phyloP scores from a whole-genome alignment of 306 rosid genomes.

The Cucurbita ficifolia region DNA sequence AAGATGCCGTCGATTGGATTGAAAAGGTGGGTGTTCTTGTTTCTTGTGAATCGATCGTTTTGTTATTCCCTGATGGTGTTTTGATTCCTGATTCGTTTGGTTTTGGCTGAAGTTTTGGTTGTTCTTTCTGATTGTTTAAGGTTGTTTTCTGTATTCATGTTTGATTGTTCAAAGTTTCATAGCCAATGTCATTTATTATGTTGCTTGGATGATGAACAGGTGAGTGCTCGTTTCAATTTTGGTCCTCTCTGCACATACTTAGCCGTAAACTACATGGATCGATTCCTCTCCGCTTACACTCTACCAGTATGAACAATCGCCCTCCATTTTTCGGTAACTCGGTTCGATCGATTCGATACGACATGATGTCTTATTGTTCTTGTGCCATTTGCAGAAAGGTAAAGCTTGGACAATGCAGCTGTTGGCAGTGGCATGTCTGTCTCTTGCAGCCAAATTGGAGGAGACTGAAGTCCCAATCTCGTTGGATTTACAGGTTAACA shows the following conservation, averaged over 20 bases:
- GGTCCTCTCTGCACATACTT: constrained; percentile 75
- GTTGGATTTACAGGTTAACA: constrained; percentile 61
- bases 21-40: constrained; percentile 42
- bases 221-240: constrained; percentile 53
- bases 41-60: neutral
- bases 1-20: constrained; percentile 79
- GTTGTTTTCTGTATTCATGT: neutral
- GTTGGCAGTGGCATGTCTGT: constrained; percentile 77
- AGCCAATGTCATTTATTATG: neutral
- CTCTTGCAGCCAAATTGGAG: constrained; percentile 83
- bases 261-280: constrained; percentile 79
- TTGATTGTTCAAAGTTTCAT: neutral
- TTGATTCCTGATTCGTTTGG: neutral
- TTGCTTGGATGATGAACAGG: constrained; percentile 29
- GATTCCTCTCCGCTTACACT: constrained; percentile 72
- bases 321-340: neutral
- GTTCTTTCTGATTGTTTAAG: neutral
- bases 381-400: constrained; percentile 31
- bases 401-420: constrained; percentile 90
- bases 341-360: neutral
- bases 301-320: constrained; percentile 53
- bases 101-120: neutral
- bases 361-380: neutral
- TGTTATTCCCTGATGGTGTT: neutral
- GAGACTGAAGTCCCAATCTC: constrained; percentile 61